phyloP scores from a whole-genome alignment of 805 yeast genomes.

The Nakazawaea populi region DNA sequence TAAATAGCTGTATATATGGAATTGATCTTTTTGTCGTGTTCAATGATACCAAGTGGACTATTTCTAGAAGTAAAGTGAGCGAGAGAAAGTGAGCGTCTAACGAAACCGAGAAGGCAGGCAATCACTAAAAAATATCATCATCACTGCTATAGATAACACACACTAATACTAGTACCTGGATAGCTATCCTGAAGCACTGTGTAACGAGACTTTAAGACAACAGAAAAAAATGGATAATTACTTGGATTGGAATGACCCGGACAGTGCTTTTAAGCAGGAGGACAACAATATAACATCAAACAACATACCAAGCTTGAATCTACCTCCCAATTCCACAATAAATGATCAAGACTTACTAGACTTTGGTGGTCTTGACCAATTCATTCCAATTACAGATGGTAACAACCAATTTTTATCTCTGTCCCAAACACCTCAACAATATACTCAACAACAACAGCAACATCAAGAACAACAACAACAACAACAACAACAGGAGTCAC shows the following conservation, averaged over 20 bases:
- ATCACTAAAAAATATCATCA: too few species aligned
- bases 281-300: neutral
- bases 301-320: neutral
- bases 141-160: too few species aligned
- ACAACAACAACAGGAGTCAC: neutral
- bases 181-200: too few species aligned
- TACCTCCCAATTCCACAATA: constrained; percentile 1
- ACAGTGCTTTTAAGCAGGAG: neutral
- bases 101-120: too few species aligned
- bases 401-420: neutral
- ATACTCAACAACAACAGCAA: neutral
- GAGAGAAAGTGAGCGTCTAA: too few species aligned
- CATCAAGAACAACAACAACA: neutral
- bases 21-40: too few species aligned
- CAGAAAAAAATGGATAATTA: constrained; percentile 1
- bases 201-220: too few species aligned
- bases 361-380: constrained; percentile 6
- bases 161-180: too few species aligned
- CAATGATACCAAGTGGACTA: too few species aligned
- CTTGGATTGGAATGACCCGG: neutral
- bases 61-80: too few species aligned
- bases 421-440: neutral
- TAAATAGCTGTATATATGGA: neutral
- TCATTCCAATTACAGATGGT: neutral
- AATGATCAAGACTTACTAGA: constrained; percentile 10